These are phyloP conservation scores for Populus nigra DNA, from an alignment of 345 rosid genomes.

Conservation along the genomic window DNA sequence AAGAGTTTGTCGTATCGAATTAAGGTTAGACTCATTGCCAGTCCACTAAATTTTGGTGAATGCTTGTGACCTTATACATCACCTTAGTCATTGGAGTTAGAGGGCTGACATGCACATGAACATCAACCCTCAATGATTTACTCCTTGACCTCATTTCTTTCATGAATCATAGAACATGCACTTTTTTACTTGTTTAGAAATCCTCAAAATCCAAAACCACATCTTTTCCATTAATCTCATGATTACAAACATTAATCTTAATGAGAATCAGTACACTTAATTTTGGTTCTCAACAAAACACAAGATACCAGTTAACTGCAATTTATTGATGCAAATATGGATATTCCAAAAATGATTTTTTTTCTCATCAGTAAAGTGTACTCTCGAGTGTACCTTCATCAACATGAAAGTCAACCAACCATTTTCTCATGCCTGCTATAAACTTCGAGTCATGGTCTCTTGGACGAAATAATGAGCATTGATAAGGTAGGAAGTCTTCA, in stretches of 20 bases:
- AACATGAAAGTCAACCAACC: constrained; percentile 33
- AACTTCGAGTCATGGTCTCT: constrained; percentile 48
- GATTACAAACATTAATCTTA: neutral
- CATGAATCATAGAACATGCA: neutral
- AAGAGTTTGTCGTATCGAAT: too few species aligned
- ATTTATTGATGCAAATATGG: neutral
- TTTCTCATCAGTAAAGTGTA: neutral
- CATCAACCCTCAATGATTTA: too few species aligned
- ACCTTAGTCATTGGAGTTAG: too few species aligned
- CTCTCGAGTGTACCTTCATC: constrained; percentile 41
- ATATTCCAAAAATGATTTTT: neutral
- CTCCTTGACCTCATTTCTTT: too few species aligned
- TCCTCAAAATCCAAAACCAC: neutral
- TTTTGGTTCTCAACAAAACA: neutral
- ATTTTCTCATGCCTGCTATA: constrained; percentile 42
- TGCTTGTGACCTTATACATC: too few species aligned
- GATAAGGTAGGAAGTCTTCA: constrained; percentile 50
- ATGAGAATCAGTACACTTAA: neutral
- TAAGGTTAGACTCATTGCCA: too few species aligned
- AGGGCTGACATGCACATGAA: too few species aligned
- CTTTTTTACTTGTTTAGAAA: neutral
- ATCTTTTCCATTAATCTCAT: neutral
- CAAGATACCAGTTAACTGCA: neutral
- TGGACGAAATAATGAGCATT: constrained; percentile 44
- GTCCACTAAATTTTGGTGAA: too few species aligned